phyloP scores from a whole-genome alignment of 352 stramenopile species.

The Hyaloperonospora arabidopsidis region DNA sequence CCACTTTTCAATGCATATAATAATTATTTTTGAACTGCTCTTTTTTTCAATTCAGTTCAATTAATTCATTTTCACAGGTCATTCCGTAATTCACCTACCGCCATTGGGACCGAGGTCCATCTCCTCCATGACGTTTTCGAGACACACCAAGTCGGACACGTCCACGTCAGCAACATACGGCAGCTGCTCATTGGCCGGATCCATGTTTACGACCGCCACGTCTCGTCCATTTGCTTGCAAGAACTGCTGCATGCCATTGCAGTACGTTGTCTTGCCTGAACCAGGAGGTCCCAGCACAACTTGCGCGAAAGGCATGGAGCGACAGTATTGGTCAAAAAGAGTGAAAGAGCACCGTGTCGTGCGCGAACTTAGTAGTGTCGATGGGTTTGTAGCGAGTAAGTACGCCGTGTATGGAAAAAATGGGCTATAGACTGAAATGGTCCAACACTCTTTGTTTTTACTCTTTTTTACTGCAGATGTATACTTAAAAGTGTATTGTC shows the following conservation, averaged over 20 bases:
- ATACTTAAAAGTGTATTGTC: too few relatives aligned
- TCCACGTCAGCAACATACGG: constrained; percentile 84
- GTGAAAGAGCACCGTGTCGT: too few relatives aligned
- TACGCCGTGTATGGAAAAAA: too few relatives aligned
- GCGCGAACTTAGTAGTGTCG: too few relatives aligned
- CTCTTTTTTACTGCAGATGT: too few relatives aligned
- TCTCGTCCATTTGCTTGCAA: constrained; percentile 56
- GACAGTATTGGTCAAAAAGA: too few relatives aligned
- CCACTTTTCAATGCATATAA: too few relatives aligned
- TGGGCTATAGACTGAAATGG: too few relatives aligned
- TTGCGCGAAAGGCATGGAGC: constrained; percentile 65
- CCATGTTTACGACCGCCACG: constrained; percentile 94
- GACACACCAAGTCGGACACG: constrained; percentile 94
- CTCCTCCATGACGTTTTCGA: constrained; percentile 92
- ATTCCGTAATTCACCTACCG: constrained; percentile 34
- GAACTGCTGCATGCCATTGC: constrained; percentile 95
- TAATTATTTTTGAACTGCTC: too few relatives aligned
- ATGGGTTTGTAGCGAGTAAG: too few relatives aligned
- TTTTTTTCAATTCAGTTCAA: too few relatives aligned
- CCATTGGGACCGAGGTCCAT: constrained; percentile 95
- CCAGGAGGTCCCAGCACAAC: constrained; percentile 67
- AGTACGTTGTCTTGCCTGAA: constrained; percentile 98
- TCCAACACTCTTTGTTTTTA: too few relatives aligned
- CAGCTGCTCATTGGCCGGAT: constrained; percentile 94
- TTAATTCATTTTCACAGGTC: neutral